A percentile compares a stretch with the other conserved stretches of the same genome.
Conservation (phyloP, 2,329 filamentous ascomycete species). For the Nemania sp. region DNA sequence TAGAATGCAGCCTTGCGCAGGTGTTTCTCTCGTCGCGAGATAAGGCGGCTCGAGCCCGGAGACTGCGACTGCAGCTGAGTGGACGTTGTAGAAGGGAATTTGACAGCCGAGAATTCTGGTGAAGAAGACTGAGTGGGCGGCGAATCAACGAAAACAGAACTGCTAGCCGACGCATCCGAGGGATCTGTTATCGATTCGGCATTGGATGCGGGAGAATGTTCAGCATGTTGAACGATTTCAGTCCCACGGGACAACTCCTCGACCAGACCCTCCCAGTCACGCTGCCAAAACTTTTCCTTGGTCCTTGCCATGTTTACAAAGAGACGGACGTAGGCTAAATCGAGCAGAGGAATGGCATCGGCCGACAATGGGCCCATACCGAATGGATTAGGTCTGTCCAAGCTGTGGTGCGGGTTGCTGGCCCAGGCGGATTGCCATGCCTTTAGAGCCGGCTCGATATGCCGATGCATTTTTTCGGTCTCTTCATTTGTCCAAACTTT, state of each 20-base stretch:
- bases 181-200: constrained; percentile 52
- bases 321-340: constrained; percentile 87
- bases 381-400: constrained; percentile 83
- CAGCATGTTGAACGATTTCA: constrained; percentile 75
- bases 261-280: constrained; percentile 90
- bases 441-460: constrained; percentile 90
- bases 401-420: constrained; percentile 79
- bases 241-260: constrained; percentile 80
- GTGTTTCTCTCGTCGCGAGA: constrained; percentile 80
- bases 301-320: constrained; percentile 92
- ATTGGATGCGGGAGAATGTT: constrained; percentile 61
- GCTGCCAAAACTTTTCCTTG: constrained; percentile 92
- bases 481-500: constrained; percentile 90
- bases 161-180: constrained; percentile 52
- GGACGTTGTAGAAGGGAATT: constrained; percentile 40
- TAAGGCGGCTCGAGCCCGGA: constrained; percentile 48
- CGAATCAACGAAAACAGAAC: constrained; percentile 55
- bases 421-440: constrained; percentile 95
- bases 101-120: constrained; percentile 50
- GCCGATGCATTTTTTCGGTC: constrained; percentile 92
- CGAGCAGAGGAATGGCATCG: constrained; percentile 87
- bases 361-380: constrained; percentile 82
- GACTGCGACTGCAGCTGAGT: constrained; percentile 36
- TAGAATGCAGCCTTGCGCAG: constrained; percentile 94
- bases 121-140: constrained; percentile 57